Evolutionary conservation across 257 asterid genomes (phyloP), one percentile per base, ranked within the genome.

Genomic region (Linderniella brevidens): DNA sequence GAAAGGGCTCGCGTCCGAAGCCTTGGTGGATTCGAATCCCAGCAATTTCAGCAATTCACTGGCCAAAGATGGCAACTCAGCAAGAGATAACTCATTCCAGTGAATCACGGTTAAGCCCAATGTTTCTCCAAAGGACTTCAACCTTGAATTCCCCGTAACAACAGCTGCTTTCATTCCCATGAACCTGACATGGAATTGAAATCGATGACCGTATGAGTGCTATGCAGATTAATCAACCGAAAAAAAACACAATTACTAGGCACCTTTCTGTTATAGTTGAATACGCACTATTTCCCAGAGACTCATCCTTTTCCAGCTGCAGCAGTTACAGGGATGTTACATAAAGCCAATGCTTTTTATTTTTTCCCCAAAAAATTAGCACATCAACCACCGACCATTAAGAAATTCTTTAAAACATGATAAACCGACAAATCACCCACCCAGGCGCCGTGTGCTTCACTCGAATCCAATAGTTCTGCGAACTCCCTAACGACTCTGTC

Each of bases 91-190:
- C n/a, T n/a, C n/a, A 41, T 73, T 61, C 68, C 70, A 49, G 37
- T 49, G 59, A 41, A 76, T 50, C 41, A 64, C 56, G 13, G 58
- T 61, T 60, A 81, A 51, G 41, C 93, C 99, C 19, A 73, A 65
- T 52, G 43, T 70, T 49, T 49, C 58, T 17, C 79, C 92, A 17
- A 85, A 69, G n/a, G 65, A 60, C 58, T 67, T 72, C 70, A 85
- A 44, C 19, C 48, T 52, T n/a, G 58, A 50, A 57, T 66, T 68
- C 8, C 64, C 63, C 37, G 78, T 61, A 41, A 76, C 35, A 41
- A 79, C 14, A 59, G 86, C 86, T 37, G 86, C 74, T 63, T 71
- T 76, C 86, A 79, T 66, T 51, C 86, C 92, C 78, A 68, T 73
- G 69, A 79, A 79, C 77, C 92, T 79, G 64, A 60, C 60, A 57